Evolutionary conservation across 2,329 filamentous ascomycete species (phyloP).

Genomic region (Akanthomyces dipterigenus): DNA sequence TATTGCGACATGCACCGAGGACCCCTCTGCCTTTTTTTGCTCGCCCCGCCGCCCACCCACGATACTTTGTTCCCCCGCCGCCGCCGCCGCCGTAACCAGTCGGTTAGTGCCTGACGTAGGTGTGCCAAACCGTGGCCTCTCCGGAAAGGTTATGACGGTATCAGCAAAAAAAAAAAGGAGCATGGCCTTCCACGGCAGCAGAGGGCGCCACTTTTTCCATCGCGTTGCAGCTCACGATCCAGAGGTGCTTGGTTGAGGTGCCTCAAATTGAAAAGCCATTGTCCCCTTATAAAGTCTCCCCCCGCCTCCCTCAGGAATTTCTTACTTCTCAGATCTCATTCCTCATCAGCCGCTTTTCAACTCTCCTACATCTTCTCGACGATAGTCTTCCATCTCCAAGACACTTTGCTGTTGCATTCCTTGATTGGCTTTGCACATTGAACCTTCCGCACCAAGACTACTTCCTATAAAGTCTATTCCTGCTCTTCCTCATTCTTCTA

Average conservation of each 20-base stretch:
- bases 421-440: slow-evolving; percentile 1
- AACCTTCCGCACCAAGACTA: neutral
- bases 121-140: neutral
- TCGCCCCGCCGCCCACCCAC: neutral
- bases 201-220: neutral
- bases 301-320: slow-evolving; percentile 5
- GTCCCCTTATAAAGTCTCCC: slow-evolving; percentile 7
- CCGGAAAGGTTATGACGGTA: neutral
- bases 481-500: neutral
- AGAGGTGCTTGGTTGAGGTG: neutral
- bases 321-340: neutral
- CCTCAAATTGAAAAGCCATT: neutral
- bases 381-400: neutral
- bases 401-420: neutral
- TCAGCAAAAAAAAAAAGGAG: neutral
- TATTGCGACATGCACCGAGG: neutral
- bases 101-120: slow-evolving; percentile 1
- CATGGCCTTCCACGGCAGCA: neutral
- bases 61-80: too few species aligned
- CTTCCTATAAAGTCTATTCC: neutral
- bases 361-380: neutral
- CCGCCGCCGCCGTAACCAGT: too few species aligned
- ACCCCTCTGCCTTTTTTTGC: neutral
- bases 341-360: neutral
- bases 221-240: slow-evolving; percentile 2